Percentiles rank a stretch among this genome's conserved stretches.
These are phyloP conservation scores for Saraca asoca DNA, from an alignment of 331 rosid species.

Conservation along the genomic window DNA sequence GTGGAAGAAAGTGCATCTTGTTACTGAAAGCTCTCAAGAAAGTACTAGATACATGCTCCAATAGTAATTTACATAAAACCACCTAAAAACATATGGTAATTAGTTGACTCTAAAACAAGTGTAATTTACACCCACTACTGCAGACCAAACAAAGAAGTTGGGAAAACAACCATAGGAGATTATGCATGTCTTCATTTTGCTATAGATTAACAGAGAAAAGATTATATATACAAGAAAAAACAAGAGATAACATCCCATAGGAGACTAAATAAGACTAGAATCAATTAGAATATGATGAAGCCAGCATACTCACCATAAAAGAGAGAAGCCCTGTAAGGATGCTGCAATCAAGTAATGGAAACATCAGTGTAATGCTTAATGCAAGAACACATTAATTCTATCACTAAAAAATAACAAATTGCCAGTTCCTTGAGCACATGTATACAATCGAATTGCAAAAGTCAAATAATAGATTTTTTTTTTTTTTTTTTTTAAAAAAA, in stretches of 20 bases:
- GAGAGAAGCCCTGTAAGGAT: slow-evolving; percentile 97
- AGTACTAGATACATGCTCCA: slow-evolving; percentile 12
- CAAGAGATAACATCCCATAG: background rate
- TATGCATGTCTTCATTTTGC: slow-evolving; percentile 1
- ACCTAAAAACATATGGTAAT: slow-evolving; percentile 1
- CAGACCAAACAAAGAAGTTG: background rate
- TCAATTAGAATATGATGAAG: slow-evolving; percentile 32
- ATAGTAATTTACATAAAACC: slow-evolving; percentile 1
- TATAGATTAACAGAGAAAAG: background rate
- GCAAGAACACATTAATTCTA: slow-evolving; percentile 29
- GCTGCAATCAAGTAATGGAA: slow-evolving; percentile 60
- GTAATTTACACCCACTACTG: slow-evolving; percentile 3
- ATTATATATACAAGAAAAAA: background rate
- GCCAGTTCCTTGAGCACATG: slow-evolving; percentile 23
- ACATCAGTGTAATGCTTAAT: slow-evolving; percentile 37
- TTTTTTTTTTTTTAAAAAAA: background rate
- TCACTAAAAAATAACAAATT: background rate
- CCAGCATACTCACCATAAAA: slow-evolving; percentile 70
- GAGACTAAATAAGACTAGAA: slow-evolving; percentile 13
- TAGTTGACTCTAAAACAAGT: slow-evolving; percentile 18
- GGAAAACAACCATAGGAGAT: background rate
- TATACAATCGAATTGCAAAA: slow-evolving; percentile 18
- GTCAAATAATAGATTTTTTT: background rate
- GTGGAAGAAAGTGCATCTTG: slow-evolving; percentile 30
- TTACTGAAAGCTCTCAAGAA: slow-evolving; percentile 17